Conservation (phyloP, 805 yeast genomes). For the Isabelozyma heimii region DNA sequence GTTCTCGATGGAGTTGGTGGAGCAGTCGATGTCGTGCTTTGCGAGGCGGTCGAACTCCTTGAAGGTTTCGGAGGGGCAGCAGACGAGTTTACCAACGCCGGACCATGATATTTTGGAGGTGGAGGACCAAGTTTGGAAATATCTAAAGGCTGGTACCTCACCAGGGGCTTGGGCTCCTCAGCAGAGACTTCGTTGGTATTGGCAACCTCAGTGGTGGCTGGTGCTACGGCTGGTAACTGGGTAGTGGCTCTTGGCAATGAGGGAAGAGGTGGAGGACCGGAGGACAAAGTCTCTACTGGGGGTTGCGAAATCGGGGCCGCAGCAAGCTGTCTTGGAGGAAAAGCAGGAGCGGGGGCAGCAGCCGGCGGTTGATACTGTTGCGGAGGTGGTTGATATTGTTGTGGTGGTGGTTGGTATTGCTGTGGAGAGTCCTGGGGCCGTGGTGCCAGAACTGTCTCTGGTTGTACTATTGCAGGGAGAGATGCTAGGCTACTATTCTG, state of each 20-base stretch:
- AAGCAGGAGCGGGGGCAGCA: background rate
- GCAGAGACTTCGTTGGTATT: conserved; percentile 8
- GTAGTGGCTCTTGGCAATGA: background rate
- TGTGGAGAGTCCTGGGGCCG: background rate
- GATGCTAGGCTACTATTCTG: background rate
- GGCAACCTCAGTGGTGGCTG: conserved; percentile 6
- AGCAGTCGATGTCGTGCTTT: conserved; percentile 6
- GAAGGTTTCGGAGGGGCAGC: conserved; percentile 7
- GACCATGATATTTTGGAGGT: conserved; percentile 35
- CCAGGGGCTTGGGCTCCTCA: background rate
- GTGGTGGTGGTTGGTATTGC: conserved; percentile 15
- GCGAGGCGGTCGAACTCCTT: background rate
- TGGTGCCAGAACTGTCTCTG: conserved; percentile 1
- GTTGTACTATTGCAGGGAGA: background rate
- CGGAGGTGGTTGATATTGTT: conserved; percentile 6
- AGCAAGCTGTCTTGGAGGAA: background rate
- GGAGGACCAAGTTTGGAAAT: conserved; percentile 42
- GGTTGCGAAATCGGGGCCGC: background rate
- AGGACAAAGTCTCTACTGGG: background rate
- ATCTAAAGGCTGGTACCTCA: conserved; percentile 27
- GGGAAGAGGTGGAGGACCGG: conserved; percentile 11
- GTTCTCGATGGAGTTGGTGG: conserved; percentile 2
- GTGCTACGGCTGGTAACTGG: background rate
- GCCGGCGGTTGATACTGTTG: conserved; percentile 6
- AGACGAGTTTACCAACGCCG: background rate